A percentile compares a stretch with the other conserved stretches of the same genome.
Evolutionary conservation across 2,329 filamentous ascomycete species (phyloP).

Genomic region (Trichoderma gracile): DNA sequence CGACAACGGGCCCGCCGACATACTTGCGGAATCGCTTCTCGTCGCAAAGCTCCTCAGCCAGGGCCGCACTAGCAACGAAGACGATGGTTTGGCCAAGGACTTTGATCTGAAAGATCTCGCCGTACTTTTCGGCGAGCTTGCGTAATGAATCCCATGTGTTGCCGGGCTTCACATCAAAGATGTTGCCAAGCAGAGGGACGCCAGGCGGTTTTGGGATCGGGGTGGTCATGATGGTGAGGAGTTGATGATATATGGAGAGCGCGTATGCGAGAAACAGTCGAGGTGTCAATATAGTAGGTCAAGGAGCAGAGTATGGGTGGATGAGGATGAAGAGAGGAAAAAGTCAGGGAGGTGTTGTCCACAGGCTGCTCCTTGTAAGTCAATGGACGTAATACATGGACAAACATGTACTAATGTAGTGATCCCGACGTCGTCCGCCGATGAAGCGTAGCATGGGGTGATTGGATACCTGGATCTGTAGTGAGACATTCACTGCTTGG

Average conservation of each 20-base stretch:
- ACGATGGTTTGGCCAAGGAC: constrained; percentile 39
- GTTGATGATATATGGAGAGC: neutral
- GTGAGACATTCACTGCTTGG: constrained; percentile 20
- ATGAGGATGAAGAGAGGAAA: neutral
- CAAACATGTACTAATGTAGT: too few species aligned
- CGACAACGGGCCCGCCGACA: constrained; percentile 54
- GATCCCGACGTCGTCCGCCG: neutral
- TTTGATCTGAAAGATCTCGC: constrained; percentile 44
- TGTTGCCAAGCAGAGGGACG: constrained; percentile 42
- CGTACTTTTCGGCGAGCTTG: constrained; percentile 39
- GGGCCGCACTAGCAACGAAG: constrained; percentile 51
- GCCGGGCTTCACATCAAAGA: constrained; percentile 39
- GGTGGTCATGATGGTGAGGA: constrained; percentile 37
- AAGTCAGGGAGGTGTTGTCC: neutral
- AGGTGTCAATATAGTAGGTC: neutral
- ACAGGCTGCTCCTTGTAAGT: neutral
- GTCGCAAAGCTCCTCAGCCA: constrained; percentile 54
- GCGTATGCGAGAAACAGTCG: neutral
- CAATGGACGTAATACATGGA: constrained; percentile 11
- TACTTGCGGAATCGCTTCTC: constrained; percentile 56
- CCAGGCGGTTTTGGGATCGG: constrained; percentile 41
- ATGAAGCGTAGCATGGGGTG: neutral
- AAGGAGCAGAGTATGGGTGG: neutral
- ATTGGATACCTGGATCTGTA: constrained; percentile 18
- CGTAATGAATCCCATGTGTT: constrained; percentile 43